A percentile compares a stretch with the other conserved stretches of the same genome.
phyloP scores from a whole-genome alignment of 176 grass and related monocot species.

The Melocanna baccifera region DNA sequence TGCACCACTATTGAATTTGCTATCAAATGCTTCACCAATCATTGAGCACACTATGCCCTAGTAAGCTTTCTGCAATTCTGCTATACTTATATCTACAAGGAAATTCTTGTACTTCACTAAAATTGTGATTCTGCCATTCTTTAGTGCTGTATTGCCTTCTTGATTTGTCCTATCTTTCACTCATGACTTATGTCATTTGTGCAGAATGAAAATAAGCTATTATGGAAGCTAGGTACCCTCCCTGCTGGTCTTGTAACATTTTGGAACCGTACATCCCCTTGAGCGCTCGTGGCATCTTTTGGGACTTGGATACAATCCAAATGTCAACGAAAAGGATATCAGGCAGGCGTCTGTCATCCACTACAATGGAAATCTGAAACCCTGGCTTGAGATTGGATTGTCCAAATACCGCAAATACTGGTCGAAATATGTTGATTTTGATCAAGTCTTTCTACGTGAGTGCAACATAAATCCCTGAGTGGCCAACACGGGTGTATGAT shows the following conservation, averaged over 20 bases:
- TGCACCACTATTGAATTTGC: background rate
- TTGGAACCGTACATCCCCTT: conserved; percentile 70
- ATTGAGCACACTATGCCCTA: background rate
- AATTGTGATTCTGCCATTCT: background rate
- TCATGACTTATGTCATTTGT: conserved; percentile 10
- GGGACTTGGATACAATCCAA: conserved; percentile 85
- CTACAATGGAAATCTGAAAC: conserved; percentile 95
- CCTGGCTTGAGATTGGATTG: conserved; percentile 87
- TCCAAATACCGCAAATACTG: conserved; percentile 77
- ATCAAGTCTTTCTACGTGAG: conserved; percentile 64
- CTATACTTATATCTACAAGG: background rate
- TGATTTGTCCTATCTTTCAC: background rate
- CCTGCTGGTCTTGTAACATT: conserved; percentile 88
- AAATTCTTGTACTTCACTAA: background rate
- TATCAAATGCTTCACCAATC: background rate
- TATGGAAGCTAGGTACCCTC: conserved; percentile 85
- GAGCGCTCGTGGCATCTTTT: conserved; percentile 74
- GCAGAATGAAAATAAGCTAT: conserved; percentile 71
- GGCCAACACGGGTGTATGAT: background rate
- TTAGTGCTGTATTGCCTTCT: background rate
- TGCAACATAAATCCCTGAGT: conserved; percentile 77
- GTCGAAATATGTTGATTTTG: conserved; percentile 56
- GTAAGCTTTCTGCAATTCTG: background rate
- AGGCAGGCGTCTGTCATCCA: conserved; percentile 67
- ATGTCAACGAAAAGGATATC: conserved; percentile 63